phyloP scores from a whole-genome alignment of 306 rosid species.

The Dryas drummondii region DNA sequence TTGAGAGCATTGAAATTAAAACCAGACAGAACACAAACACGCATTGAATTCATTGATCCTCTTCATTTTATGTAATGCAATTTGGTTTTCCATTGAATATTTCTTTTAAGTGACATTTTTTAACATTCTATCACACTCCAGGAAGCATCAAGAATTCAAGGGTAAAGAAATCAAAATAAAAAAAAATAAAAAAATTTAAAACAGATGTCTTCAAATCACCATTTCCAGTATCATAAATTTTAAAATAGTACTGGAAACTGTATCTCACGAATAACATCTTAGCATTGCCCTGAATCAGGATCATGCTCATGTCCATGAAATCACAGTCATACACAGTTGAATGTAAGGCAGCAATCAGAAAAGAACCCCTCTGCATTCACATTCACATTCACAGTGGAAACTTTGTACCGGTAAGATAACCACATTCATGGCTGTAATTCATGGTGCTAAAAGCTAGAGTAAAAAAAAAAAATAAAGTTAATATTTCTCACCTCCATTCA shows the following conservation, averaged over 20 bases:
- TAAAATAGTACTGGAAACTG: not conserved
- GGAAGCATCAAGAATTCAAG: not conserved
- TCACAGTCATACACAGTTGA: not conserved
- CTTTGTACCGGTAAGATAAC: not conserved
- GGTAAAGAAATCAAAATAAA: not conserved
- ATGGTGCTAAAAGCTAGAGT: not conserved
- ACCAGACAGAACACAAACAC: too few relatives aligned
- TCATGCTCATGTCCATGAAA: not conserved
- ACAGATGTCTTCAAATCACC: not conserved
- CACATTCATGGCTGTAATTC: not conserved
- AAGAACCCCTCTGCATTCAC: not conserved
- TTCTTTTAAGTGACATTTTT: too few relatives aligned
- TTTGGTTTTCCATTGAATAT: too few relatives aligned
- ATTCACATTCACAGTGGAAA: not conserved
- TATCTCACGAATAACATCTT: not conserved
- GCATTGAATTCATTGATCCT: too few relatives aligned
- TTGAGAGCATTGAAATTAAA: too few relatives aligned
- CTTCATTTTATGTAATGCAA: too few relatives aligned
- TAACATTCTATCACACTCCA: too few relatives aligned
- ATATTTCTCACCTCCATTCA: constrained; percentile 72
- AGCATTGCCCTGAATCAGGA: not conserved
- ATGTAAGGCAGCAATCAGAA: not conserved
- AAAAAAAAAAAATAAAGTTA: not conserved
- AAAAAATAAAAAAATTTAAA: not conserved
- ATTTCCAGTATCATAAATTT: not conserved